Conservation (phyloP, 257 asterid species). For the Gynochthodes officinalis region DNA sequence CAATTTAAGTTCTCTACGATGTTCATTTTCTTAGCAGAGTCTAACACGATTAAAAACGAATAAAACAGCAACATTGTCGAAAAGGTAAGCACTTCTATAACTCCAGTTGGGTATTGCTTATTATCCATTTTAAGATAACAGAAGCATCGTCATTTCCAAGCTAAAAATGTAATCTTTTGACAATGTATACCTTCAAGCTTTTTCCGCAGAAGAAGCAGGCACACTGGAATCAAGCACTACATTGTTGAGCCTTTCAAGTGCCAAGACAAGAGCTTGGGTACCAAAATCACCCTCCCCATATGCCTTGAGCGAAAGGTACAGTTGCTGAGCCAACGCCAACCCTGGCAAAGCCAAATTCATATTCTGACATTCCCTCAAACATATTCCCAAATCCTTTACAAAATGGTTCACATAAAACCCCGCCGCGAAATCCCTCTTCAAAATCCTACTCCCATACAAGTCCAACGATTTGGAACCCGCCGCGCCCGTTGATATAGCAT, state of each 20-base stretch:
- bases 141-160: background rate
- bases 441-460: conserved; percentile 68
- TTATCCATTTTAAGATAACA: background rate
- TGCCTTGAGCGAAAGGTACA: conserved; percentile 78
- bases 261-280: conserved; percentile 79
- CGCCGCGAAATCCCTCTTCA: conserved; percentile 74
- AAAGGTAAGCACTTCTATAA: background rate
- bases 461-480: conserved; percentile 92
- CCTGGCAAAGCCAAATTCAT: conserved; percentile 93
- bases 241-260: conserved; percentile 82
- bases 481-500: conserved; percentile 80
- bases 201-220: conserved; percentile 12
- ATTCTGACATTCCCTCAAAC: conserved; percentile 84
- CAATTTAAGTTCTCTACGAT: too few relatives aligned
- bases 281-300: conserved; percentile 88
- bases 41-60: too few relatives aligned
- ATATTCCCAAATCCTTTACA: conserved; percentile 93
- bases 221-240: conserved; percentile 32
- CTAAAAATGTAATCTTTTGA: conserved; percentile 12
- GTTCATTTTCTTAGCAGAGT: too few relatives aligned
- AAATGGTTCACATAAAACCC: conserved; percentile 94
- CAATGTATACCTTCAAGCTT: conserved; percentile 17
- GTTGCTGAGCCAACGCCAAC: conserved; percentile 85
- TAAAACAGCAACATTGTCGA: too few relatives aligned
- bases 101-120: background rate